A percentile compares a stretch with the other conserved stretches of the same genome.
phyloP scores from a whole-genome alignment of 2,329 filamentous ascomycete species.

The Capronia epimyces region DNA sequence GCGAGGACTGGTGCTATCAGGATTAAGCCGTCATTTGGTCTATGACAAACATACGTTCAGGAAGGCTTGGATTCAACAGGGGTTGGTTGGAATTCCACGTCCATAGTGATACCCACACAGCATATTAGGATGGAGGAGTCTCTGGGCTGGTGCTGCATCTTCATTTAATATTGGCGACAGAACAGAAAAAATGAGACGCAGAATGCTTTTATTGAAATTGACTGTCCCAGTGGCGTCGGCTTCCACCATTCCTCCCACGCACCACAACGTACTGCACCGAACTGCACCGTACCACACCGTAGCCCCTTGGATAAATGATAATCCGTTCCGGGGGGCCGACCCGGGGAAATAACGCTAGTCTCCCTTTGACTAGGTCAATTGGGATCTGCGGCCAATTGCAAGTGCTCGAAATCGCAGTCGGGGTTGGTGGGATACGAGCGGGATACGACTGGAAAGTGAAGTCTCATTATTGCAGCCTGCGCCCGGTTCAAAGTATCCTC shows the following conservation, averaged over 20 bases:
- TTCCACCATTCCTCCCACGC: neutral
- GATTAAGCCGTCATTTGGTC: conserved; percentile 2
- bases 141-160: neutral
- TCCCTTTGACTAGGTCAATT: neutral
- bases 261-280: too few relatives aligned
- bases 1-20: neutral
- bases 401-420: neutral
- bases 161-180: neutral
- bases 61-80: conserved; percentile 3
- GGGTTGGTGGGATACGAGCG: neutral
- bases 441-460: neutral
- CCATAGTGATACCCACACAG: conserved; percentile 14
- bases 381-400: neutral
- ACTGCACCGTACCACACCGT: too few relatives aligned
- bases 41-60: conserved; percentile 5
- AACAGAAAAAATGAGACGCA: neutral
- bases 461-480: neutral
- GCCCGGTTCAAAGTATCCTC: neutral
- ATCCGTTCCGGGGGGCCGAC: neutral
- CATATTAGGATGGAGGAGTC: neutral
- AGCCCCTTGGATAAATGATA: neutral
- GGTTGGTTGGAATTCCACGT: conserved; percentile 3
- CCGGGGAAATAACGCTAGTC: neutral
- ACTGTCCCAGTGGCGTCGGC: neutral
- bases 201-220: neutral